Percentiles rank a stretch among this genome's conserved stretches.
phyloP scores from a whole-genome alignment of 139 green algal species.

The Closterium sp. region DNA sequence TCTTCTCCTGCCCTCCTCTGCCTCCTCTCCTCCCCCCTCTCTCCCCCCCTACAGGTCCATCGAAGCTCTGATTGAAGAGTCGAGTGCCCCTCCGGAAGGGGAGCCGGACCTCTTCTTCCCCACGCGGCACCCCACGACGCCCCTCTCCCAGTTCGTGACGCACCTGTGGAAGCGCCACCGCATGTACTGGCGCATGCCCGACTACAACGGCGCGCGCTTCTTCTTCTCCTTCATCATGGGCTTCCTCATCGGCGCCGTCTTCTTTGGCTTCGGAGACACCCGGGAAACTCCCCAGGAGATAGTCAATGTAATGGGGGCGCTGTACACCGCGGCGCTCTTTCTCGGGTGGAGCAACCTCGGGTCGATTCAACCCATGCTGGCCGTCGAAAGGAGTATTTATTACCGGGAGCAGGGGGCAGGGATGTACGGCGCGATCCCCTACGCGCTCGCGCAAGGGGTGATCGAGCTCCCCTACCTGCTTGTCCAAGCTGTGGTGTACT shows the following conservation, averaged over 20 bases:
- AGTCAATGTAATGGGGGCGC: conserved; percentile 48
- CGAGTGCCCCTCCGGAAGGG: background rate
- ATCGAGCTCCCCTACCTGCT: conserved; percentile 59
- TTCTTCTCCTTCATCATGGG: too few relatives aligned
- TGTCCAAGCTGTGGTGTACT: conserved; percentile 50
- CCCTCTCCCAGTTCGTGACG: background rate
- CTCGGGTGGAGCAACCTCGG: conserved; percentile 55
- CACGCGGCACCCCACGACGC: background rate
- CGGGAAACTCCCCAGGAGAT: background rate
- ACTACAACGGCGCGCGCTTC: conserved; percentile 44
- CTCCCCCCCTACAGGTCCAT: background rate
- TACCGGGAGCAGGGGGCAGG: conserved; percentile 54
- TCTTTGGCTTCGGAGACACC: conserved; percentile 16
- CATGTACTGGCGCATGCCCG: conserved; percentile 29
- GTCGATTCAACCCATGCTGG: conserved; percentile 49
- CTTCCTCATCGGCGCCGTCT: conserved; percentile 35
- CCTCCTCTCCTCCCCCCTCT: too few relatives aligned
- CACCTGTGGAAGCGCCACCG: conserved; percentile 1
- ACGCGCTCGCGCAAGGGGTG: conserved; percentile 47
- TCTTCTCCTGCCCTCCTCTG: too few relatives aligned
- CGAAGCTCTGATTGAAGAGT: background rate
- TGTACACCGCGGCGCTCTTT: conserved; percentile 59
- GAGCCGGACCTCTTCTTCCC: conserved; percentile 13
- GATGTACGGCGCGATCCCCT: conserved; percentile 54
- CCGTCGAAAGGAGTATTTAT: conserved; percentile 48